Percentiles rank a stretch among this genome's conserved stretches.
Conservation (phyloP, 352 stramenopile genomes). For the Globisporangium cystogenes region DNA sequence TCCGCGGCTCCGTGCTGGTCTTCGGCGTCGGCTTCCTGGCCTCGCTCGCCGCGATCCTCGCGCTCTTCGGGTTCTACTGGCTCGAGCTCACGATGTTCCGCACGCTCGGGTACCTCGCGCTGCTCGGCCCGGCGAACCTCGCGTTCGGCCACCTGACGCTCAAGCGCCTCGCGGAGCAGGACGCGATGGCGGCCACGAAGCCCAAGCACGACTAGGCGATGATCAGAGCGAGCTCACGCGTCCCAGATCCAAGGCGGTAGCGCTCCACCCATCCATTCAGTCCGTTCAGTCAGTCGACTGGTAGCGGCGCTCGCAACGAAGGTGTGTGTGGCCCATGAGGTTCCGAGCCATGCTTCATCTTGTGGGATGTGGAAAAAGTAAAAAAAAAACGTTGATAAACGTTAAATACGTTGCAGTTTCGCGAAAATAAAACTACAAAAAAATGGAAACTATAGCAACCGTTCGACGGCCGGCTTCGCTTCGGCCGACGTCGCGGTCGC, state of each 20-base stretch:
- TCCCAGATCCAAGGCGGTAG: too few relatives aligned
- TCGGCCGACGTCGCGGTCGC: not conserved
- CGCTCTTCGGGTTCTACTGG: constrained; percentile 85
- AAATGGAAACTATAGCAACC: too few relatives aligned
- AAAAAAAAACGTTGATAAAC: too few relatives aligned
- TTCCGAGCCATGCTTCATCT: too few relatives aligned
- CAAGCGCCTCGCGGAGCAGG: constrained; percentile 52
- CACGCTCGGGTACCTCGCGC: constrained; percentile 66
- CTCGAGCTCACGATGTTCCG: constrained; percentile 87
- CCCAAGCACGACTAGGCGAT: constrained; percentile 69
- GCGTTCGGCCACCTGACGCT: constrained; percentile 73
- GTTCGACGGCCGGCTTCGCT: not conserved
- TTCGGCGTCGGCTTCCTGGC: constrained; percentile 70
- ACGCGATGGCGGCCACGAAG: constrained; percentile 27
- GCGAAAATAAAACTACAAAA: too few relatives aligned
- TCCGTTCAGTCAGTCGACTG: too few relatives aligned
- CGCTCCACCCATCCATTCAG: too few relatives aligned
- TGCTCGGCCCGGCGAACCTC: constrained; percentile 51
- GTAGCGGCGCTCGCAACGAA: too few relatives aligned
- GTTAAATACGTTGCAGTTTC: too few relatives aligned
- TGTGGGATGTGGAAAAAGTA: too few relatives aligned
- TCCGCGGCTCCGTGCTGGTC: constrained; percentile 52
- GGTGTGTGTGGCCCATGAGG: too few relatives aligned
- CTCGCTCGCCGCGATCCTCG: constrained; percentile 67
- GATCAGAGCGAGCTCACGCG: too few relatives aligned